Evolutionary conservation across 2,329 filamentous ascomycete genomes (phyloP).

Genomic region (Aspergillus fijiensis): DNA sequence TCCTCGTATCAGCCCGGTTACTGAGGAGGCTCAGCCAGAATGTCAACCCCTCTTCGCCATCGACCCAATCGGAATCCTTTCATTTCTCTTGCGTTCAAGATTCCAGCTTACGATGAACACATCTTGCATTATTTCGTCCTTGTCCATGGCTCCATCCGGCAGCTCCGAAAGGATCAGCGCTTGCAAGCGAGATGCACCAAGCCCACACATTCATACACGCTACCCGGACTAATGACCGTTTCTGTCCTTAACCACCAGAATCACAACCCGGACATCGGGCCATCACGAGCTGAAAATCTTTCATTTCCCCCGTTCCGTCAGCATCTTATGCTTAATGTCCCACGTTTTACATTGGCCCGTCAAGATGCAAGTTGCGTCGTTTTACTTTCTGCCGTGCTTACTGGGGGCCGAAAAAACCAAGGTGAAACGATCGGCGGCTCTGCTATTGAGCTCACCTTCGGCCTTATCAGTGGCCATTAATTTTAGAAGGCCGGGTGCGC

Average conservation of each 20-base stretch:
- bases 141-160: not conserved
- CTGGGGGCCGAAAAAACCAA: not conserved
- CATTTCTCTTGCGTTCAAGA: not conserved
- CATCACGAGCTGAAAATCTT: not conserved
- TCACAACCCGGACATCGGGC: not conserved
- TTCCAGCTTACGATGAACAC: not conserved
- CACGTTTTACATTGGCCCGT: not conserved
- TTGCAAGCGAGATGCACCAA: not conserved
- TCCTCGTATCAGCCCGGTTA: not conserved
- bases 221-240: not conserved
- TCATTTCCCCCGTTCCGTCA: not conserved
- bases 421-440: not conserved
- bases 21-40: not conserved
- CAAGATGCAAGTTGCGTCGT: not conserved
- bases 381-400: not conserved
- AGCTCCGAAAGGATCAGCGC: not conserved
- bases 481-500: not conserved
- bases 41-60: not conserved
- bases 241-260: not conserved
- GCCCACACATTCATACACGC: not conserved
- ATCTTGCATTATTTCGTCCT: not conserved
- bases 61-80: not conserved
- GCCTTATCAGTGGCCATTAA: not conserved
- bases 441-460: not conserved
- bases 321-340: not conserved